Evolutionary conservation across 2,329 filamentous ascomycete species (phyloP).

Genomic region (Aspergillus sp.): DNA sequence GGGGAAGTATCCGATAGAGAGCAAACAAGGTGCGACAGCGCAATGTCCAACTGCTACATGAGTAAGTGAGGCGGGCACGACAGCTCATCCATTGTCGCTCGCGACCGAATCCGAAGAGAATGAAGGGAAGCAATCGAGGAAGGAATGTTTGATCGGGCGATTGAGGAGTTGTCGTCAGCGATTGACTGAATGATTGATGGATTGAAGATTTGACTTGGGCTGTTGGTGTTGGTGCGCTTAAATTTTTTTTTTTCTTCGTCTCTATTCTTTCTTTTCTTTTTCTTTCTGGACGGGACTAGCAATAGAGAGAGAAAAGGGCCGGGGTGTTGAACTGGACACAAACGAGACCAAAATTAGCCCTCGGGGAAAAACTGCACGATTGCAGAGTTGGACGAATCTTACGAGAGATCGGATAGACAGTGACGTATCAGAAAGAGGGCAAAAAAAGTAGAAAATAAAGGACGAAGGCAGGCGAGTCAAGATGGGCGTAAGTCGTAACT

Average conservation of each 20-base stretch:
- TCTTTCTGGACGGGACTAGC: background rate
- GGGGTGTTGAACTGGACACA: background rate
- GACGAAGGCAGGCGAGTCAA: background rate
- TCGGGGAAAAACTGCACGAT: background rate
- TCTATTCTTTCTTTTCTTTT: background rate
- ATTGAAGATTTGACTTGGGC: background rate
- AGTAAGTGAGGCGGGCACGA: constrained; percentile 25
- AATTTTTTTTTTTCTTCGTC: background rate
- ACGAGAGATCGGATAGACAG: background rate
- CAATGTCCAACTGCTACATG: constrained; percentile 29
- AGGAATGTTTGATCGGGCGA: background rate
- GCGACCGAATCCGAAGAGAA: constrained; percentile 1
- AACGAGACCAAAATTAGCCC: background rate
- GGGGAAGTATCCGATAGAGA: constrained; percentile 16
- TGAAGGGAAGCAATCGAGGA: background rate
- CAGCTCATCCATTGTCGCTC: constrained; percentile 36
- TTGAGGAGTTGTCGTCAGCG: background rate
- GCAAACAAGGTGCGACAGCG: constrained; percentile 22
- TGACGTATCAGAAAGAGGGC: background rate
- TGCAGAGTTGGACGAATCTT: background rate
- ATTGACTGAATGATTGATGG: background rate
- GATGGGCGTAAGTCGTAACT: background rate
- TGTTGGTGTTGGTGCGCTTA: background rate
- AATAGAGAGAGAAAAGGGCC: background rate
- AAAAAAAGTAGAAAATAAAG: background rate